A percentile compares a stretch with the other conserved stretches of the same genome.
Conservation (phyloP, 441 rosid species). For the Brassica balearica region DNA sequence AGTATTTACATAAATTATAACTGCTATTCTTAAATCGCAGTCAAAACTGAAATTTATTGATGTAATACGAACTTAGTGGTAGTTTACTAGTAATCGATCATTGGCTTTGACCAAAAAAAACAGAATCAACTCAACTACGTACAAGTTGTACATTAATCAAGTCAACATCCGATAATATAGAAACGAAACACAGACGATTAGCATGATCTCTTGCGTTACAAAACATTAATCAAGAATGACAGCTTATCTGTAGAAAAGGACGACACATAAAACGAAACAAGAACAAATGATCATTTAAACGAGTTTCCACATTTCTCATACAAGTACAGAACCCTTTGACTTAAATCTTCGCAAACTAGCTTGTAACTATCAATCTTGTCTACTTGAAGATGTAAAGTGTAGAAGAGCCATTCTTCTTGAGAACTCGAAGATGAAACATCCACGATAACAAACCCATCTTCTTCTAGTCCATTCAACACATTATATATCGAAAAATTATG, state of each 20-base stretch:
- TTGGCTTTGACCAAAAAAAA: too few species aligned
- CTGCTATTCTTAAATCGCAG: too few species aligned
- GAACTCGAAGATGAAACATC: conserved; percentile 67
- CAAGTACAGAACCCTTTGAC: conserved; percentile 51
- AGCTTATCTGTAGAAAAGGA: neutral
- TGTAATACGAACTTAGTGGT: too few species aligned
- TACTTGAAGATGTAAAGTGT: conserved; percentile 62
- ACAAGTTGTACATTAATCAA: too few species aligned
- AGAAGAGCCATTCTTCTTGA: conserved; percentile 56
- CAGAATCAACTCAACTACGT: too few species aligned
- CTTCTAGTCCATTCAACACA: conserved; percentile 53
- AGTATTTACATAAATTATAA: too few species aligned
- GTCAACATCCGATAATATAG: too few species aligned
- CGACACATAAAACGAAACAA: neutral
- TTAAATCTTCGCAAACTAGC: conserved; percentile 47
- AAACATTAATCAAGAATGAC: neutral
- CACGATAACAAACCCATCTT: conserved; percentile 52
- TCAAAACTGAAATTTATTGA: too few species aligned
- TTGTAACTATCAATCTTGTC: conserved; percentile 43
- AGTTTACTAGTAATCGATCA: too few species aligned
- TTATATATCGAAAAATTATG: conserved; percentile 48
- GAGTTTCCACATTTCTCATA: conserved; percentile 42
- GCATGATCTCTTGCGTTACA: neutral
- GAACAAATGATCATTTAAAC: conserved; percentile 21
- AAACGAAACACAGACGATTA: too few species aligned